Percentiles rank a stretch among this genome's conserved stretches.
phyloP scores from a whole-genome alignment of 2,329 filamentous ascomycete genomes.

The Penicillium sp. region DNA sequence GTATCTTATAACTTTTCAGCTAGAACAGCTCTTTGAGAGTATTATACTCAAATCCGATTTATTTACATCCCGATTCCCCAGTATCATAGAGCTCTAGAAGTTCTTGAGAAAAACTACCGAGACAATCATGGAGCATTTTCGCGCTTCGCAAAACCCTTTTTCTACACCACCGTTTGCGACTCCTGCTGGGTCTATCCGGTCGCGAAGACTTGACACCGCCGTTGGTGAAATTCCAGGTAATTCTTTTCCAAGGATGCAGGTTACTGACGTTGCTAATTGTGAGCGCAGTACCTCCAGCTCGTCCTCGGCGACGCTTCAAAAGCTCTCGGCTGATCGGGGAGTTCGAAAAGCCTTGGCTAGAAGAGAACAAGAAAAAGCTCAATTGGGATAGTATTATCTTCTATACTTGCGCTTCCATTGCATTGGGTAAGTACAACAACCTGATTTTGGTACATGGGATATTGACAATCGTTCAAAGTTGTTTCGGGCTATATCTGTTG shows the following conservation, averaged over 20 bases:
- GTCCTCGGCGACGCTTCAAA: conserved; percentile 12
- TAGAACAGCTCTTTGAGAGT: background rate
- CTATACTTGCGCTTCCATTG: conserved; percentile 21
- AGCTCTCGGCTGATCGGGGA: conserved; percentile 16
- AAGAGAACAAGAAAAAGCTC: conserved; percentile 3
- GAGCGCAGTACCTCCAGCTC: background rate
- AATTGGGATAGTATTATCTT: conserved; percentile 20
- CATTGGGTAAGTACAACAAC: conserved; percentile 24
- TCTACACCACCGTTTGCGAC: conserved; percentile 4
- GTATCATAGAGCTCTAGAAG: background rate
- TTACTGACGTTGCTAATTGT: background rate
- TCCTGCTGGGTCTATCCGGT: conserved; percentile 8
- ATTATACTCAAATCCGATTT: background rate
- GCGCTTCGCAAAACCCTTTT: background rate
- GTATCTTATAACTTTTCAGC: background rate
- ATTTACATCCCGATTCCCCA: background rate
- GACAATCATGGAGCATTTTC: conserved; percentile 1
- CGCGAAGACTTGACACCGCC: conserved; percentile 3
- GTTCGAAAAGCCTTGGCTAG: conserved; percentile 17
- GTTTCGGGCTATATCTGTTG: conserved; percentile 38
- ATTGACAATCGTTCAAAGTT: background rate
- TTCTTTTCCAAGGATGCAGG: background rate
- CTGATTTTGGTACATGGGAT: no score
- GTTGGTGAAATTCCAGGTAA: conserved; percentile 1
- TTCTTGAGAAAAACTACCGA: background rate